Percentiles rank a stretch among this genome's conserved stretches.
Evolutionary conservation across 176 grass and related monocot genomes (phyloP).

Genomic region (Carex cristatella): DNA sequence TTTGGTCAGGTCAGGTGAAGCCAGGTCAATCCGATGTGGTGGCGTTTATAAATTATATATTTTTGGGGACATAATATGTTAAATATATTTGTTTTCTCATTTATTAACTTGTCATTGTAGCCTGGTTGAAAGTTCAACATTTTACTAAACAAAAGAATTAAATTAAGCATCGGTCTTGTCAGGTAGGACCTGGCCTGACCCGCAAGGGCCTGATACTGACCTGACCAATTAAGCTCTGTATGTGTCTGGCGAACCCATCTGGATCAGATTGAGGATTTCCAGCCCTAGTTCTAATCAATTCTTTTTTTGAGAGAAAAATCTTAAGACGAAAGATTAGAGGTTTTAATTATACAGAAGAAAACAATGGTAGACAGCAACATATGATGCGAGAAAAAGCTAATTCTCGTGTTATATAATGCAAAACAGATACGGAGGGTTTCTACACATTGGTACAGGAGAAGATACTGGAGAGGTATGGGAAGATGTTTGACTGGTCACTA

Average conservation of each 20-base stretch:
- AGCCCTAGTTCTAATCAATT: not conserved
- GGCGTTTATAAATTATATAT: not conserved
- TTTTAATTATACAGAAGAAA: not conserved
- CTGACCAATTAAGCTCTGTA: not conserved
- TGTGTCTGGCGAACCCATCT: not conserved
- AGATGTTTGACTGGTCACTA: slow-evolving; percentile 90
- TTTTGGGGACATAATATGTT: not conserved
- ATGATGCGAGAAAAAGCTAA: not conserved
- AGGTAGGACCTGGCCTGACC: not conserved
- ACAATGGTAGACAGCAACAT: not conserved
- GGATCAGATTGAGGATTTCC: not conserved
- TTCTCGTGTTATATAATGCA: not conserved
- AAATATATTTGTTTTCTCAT: not conserved
- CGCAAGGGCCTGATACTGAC: not conserved
- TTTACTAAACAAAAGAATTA: not conserved
- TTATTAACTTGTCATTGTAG: not conserved
- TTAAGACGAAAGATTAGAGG: not conserved
- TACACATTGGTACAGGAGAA: slow-evolving; percentile 93
- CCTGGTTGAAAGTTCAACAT: not conserved
- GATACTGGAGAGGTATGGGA: slow-evolving; percentile 78
- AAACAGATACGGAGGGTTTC: slow-evolving; percentile 80
- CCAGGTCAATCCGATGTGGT: not conserved
- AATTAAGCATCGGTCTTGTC: not conserved
- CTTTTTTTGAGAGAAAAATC: not conserved
- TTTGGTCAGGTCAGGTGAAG: not conserved